These are phyloP conservation scores for Penicillium frequentans DNA, from an alignment of 2,329 filamentous ascomycete genomes.

Conservation along the genomic window DNA sequence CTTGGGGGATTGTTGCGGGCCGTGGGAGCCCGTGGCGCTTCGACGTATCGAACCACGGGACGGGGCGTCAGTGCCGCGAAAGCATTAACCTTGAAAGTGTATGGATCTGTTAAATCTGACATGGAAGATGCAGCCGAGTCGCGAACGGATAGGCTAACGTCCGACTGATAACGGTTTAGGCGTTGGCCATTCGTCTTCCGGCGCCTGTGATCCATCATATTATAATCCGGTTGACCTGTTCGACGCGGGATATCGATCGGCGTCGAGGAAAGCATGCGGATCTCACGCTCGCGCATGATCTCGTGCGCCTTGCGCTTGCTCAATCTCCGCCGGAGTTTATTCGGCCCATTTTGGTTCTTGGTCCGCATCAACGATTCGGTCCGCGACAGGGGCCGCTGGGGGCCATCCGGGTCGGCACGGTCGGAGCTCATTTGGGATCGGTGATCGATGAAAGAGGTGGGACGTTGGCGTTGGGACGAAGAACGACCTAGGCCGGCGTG, in stretches of 20 bases:
- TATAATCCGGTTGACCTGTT: conserved; percentile 44
- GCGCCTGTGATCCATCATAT: conserved; percentile 52
- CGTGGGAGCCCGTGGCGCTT: conserved; percentile 60
- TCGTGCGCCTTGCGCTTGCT: conserved; percentile 77
- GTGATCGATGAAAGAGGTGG: conserved; percentile 21
- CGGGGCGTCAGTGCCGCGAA: conserved; percentile 81
- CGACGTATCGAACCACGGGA: conserved; percentile 75
- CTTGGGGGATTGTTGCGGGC: conserved; percentile 50
- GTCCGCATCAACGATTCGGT: conserved; percentile 56
- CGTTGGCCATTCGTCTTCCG: conserved; percentile 57
- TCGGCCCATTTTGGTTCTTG: conserved; percentile 57
- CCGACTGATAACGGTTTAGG: conserved; percentile 64
- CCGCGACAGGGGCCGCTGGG: conserved; percentile 44
- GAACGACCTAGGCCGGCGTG: conserved; percentile 11
- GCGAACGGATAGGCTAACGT: conserved; percentile 71
- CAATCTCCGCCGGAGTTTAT: conserved; percentile 65
- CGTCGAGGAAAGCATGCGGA: conserved; percentile 76
- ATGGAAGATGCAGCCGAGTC: conserved; percentile 75
- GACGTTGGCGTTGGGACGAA: conserved; percentile 11
- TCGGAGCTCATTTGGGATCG: conserved; percentile 23
- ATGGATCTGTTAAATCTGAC: conserved; percentile 71
- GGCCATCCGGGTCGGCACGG: conserved; percentile 14
- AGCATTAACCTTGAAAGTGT: conserved; percentile 76
- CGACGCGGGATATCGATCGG: conserved; percentile 63
- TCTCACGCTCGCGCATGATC: conserved; percentile 78